These are phyloP conservation scores for Termitomyces sp. DNA, from an alignment of 1,284 basidiomycete genomes.

Conservation along the genomic window DNA sequence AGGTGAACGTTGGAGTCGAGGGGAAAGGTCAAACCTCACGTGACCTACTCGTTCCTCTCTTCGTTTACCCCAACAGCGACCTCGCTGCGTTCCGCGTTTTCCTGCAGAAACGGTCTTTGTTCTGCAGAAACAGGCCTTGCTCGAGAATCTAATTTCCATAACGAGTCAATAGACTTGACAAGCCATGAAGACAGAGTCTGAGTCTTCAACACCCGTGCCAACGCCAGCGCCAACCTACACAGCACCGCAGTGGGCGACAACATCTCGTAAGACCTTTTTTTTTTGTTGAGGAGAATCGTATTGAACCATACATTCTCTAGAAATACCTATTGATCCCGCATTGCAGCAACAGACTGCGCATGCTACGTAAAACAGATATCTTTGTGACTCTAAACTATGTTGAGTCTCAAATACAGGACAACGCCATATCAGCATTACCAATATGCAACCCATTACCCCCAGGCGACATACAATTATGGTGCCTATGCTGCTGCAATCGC, in stretches of 20 bases:
- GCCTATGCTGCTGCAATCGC: constrained; percentile 37
- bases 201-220: constrained; percentile 8
- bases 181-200: constrained; percentile 20
- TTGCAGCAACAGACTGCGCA: constrained; percentile 49
- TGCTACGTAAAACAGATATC: constrained; percentile 33
- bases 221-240: constrained; percentile 28
- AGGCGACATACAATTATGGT: constrained; percentile 45
- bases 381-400: constrained; percentile 15
- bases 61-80: neutral
- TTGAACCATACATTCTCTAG: constrained; percentile 21
- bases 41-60: neutral
- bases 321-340: constrained; percentile 66
- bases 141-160: neutral
- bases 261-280: constrained; percentile 22
- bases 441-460: constrained; percentile 48
- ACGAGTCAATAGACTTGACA: neutral
- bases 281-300: neutral
- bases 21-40: neutral
- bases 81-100: neutral
- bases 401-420: constrained; percentile 24
- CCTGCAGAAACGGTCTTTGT: neutral
- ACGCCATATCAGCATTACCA: constrained; percentile 39
- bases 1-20: neutral
- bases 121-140: neutral
- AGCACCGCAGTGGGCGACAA: constrained; percentile 29